Conservation (phyloP, 176 grass and related monocot genomes). For the Juncus inflexus region DNA sequence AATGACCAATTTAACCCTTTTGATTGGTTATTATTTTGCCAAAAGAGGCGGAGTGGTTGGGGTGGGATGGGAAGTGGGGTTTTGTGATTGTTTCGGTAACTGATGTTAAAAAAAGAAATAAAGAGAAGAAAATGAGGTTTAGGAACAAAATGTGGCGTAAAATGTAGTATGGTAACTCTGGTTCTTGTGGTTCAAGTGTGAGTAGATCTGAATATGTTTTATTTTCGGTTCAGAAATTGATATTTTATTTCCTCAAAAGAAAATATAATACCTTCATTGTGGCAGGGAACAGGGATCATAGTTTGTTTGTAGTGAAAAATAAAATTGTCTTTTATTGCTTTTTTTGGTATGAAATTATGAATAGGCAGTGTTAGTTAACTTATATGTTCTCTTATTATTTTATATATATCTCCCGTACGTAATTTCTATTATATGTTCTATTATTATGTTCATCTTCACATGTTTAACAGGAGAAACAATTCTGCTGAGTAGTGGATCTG, state of each 20-base stretch:
- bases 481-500: no score
- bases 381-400: no score
- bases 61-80: slow-evolving; percentile 10
- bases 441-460: no score
- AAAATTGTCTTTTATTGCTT: no score
- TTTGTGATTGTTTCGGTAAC: slow-evolving; percentile 15
- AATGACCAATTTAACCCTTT: background rate
- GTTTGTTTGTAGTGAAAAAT: background rate
- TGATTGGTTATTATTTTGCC: slow-evolving; percentile 3
- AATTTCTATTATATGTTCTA: no score
- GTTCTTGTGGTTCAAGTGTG: background rate
- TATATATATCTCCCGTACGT: no score
- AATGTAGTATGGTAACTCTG: background rate
- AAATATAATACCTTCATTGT: background rate
- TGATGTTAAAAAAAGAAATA: slow-evolving; percentile 13
- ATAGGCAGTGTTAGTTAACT: no score
- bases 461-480: no score
- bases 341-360: no score
- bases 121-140: background rate
- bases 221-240: no score
- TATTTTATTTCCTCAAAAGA: background rate
- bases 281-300: background rate
- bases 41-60: background rate
- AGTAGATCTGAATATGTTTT: background rate
- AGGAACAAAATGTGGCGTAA: background rate